Base-by-base conservation (phyloP, 768 basidiomycete species). In the Suillus alpinus region DNA sequence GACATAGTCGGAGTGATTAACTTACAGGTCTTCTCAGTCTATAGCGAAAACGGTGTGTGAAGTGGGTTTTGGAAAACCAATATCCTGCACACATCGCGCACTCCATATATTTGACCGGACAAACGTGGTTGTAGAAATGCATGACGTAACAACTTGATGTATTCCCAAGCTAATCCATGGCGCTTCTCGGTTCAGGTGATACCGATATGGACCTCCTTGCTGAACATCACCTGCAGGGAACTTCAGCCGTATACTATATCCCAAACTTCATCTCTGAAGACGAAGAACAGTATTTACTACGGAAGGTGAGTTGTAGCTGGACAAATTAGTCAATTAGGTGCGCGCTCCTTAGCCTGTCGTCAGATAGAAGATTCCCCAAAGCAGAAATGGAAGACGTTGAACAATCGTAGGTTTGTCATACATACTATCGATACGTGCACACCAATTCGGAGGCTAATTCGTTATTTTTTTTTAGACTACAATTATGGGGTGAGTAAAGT, bases 311-410 rank as follows among this genome's bases (percentile, higher is more conserved):
- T 66, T 59, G 59, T 53, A 52, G 32, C 41, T 43, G 51, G 4
- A 50, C 49, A 10, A 62, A 39, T 58, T 57, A 56, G 41, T 53
- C 57, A 40, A 49, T 40, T 36, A 36, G 6, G n/a, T n/a, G n/a
- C 49, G 37, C 52, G 41, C 47, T 51, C 50, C 32, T 56, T 51
- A 47, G 61, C 68, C 41, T 63, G 18, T 12, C 37, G 44, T 58
- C 61, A 95, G 94, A 92, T 95, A 62, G 69, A 75, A 43, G 91
- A 91, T 65, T 83, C 87, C 2, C 89, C 93, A n/a, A 85, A 84
- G 66, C 86, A 84, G 31, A 89, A 84, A 70, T 95, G 94, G 94
- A 94, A 88, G 71, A 83, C 80, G 13, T 77, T 92, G 12, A 77
- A 82, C 4, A 89, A 89, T 64, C 81, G 92, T 60, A 81, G 92